Base-by-base conservation (phyloP, 805 yeast genomes). In the Kodamaea neixiangensis region DNA sequence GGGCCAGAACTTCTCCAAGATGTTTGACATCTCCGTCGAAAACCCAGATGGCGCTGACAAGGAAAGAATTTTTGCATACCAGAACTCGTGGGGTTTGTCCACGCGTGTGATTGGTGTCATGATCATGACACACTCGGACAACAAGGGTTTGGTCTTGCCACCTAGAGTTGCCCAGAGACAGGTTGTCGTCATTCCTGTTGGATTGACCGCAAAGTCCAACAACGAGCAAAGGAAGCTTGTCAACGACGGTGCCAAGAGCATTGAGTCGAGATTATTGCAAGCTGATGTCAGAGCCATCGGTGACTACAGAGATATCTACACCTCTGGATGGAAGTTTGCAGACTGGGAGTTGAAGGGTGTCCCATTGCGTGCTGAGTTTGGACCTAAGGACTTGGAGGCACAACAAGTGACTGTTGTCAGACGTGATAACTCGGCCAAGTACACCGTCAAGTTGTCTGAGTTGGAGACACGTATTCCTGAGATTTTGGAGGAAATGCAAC, bases 81-180 rank as follows among this genome's bases (percentile, higher is more conserved):
- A 94, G 78, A 94, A 96, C 79, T 92, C 97, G 10, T 94, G 99
- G 99, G 99, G 99, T 75, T 77, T 94, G 62, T 92, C 97, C 45
- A 94, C 99, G 53, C 89, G 99, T 76, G 94, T 88, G 58, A 92
- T 94, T 68, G 99, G 99, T 80, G 99, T 96, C 60, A 94, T 94
- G 98, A 91, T 90, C 53, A 94, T 94, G 99, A 83, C 91, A 53
- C 99, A 94, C 71, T 91, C 97, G 34, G 99, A 94, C 73, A 92
- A 96, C 81, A 93, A 91, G 78, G 99, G 99, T 71, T 79, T 94
- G 62, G 98, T 94, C 44, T 80, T 96, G 61, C 99, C 99, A 55
- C 99, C 99, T 64, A 82, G 97, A 66, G 97, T 93, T 22, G 89
- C 99, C 14, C 94, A 88, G 74, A 78, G 75, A 67, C 99, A 94